Conservation (phyloP, 192 early-diverging fungal genomes). For the Linnemannia schmuckeri region DNA sequence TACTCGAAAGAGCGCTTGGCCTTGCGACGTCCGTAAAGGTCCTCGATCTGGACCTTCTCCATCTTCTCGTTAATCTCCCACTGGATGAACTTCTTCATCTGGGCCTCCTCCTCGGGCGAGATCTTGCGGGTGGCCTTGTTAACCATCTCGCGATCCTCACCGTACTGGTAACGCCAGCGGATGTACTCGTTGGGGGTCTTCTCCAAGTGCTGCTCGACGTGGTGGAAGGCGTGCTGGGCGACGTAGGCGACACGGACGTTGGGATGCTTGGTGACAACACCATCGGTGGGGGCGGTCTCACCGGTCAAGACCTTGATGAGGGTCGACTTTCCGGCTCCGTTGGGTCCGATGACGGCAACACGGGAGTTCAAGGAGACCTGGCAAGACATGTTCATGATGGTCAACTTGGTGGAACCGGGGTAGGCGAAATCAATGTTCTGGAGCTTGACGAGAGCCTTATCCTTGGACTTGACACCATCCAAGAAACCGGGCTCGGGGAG, state of each 20-base stretch:
- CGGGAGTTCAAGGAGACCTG: conserved; percentile 79
- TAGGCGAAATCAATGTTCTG: conserved; percentile 77
- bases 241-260: conserved; percentile 89
- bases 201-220: conserved; percentile 86
- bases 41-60: conserved; percentile 64
- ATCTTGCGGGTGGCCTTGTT: conserved; percentile 80
- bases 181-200: no score
- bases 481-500: conserved; percentile 85
- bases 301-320: no score
- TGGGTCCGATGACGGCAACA: conserved; percentile 82
- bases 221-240: conserved; percentile 90
- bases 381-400: conserved; percentile 73
- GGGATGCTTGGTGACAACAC: conserved; percentile 85
- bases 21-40: conserved; percentile 75
- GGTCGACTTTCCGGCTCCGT: conserved; percentile 58
- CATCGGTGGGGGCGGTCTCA: no score
- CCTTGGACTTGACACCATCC: conserved; percentile 79
- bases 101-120: conserved; percentile 72
- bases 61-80: conserved; percentile 62
- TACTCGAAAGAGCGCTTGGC: conserved; percentile 75
- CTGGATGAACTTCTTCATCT: conserved; percentile 60
- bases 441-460: conserved; percentile 85
- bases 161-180: no score
- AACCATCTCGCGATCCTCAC: conserved; percentile 79
- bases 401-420: conserved; percentile 73